Percentiles rank a stretch among this genome's conserved stretches.
These are phyloP conservation scores for Xylaria grammica DNA, from an alignment of 495 filamentous ascomycete genomes.

Conservation along the genomic window DNA sequence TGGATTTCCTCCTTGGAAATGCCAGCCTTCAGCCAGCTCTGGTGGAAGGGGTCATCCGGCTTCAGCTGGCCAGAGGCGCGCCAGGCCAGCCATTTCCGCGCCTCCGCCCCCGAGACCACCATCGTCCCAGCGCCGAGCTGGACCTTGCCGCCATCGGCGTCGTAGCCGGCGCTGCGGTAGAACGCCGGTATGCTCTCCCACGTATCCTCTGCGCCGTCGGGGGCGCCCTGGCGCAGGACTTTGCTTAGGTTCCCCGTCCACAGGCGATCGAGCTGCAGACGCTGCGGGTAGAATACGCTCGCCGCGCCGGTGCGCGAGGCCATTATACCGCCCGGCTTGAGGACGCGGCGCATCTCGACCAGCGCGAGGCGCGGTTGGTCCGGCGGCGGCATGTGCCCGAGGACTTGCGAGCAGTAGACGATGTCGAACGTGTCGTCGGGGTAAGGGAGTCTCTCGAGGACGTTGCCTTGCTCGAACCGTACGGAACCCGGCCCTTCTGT, in stretches of 20 bases:
- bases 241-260: conserved; percentile 37
- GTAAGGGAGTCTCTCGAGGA: conserved; percentile 41
- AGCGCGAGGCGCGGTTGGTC: conserved; percentile 27
- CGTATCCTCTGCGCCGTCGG: conserved; percentile 27
- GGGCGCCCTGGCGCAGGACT: conserved; percentile 26
- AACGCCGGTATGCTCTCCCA: conserved; percentile 38
- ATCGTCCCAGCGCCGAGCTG: conserved; percentile 35
- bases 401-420: conserved; percentile 58
- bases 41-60: conserved; percentile 39
- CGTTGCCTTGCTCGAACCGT: conserved; percentile 49
- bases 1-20: conserved; percentile 45
- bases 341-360: conserved; percentile 34
- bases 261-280: conserved; percentile 35
- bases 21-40: conserved; percentile 46
- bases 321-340: conserved; percentile 53
- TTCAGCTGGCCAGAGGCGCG: conserved; percentile 38
- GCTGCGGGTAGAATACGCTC: conserved; percentile 30
- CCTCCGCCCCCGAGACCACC: conserved; percentile 35
- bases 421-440: conserved; percentile 59
- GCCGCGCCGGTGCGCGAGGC: conserved; percentile 56
- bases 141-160: conserved; percentile 39
- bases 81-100: conserved; percentile 37
- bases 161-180: conserved; percentile 41
- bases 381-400: conserved; percentile 56
- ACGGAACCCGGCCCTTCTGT: conserved; percentile 39